Evolutionary conservation across 768 basidiomycete species (phyloP), one percentile per base, ranked within the genome.

Genomic region (Crassisporium funariophilum): DNA sequence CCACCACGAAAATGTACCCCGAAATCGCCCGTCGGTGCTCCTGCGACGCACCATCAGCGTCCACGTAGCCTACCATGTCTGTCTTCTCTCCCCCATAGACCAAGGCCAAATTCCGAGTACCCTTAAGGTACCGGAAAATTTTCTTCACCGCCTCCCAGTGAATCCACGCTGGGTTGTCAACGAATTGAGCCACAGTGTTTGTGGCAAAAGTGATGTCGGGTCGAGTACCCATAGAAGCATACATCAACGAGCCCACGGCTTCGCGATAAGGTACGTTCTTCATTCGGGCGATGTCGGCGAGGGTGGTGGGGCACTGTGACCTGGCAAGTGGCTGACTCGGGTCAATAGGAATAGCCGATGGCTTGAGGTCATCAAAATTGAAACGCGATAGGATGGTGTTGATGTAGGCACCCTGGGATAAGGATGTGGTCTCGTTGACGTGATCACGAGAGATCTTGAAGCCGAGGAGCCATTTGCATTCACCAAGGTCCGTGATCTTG

Each of bases 391-490:
- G 11, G 41, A 55, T 58, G 19, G 56, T 35, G 16, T 62, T 52
- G 31, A 73, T 59, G 50, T 72, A 76, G 0, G 59, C 27, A 8
- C 31, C 33, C 46, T 74, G 71, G 9, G 56, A 61, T 0, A 72
- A 35, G 13, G 61, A 49, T 38, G 73, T 57, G 8, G 61, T 66
- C 0, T 50, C 43, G 1, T 43, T 35, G 11, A 45, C 34, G 2
- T 37, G 36, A 35, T 74, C 52, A 4, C 63, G 33, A 3, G 37
- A 40, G 45, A 74, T 53, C 31, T 65, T 41, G 19, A 73, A 51
- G 4, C 70, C 65, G 4, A 73, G 57, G 2, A 72, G 42, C 49
- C 50, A 64, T 12, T 47, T 41, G 20, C 47, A 43, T 13, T 43
- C 31, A 2, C 63, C 63, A 5, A 61, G 47, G 35, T 61, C 59